phyloP scores from a whole-genome alignment of 768 basidiomycete species.

The Rhizopogon rudus region DNA sequence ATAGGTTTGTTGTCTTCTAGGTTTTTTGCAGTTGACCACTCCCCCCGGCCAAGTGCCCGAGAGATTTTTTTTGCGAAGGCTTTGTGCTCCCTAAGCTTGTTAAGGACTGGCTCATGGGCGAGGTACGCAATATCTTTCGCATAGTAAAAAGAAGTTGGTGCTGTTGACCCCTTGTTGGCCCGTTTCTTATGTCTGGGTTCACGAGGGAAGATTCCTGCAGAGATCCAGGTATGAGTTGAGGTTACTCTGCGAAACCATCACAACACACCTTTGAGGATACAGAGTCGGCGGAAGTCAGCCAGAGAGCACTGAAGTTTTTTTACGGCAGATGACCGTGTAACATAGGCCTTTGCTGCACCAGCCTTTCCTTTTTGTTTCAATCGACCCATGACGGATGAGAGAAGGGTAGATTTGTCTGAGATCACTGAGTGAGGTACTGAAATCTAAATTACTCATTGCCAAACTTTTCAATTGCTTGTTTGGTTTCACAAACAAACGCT shows the following conservation, averaged over 20 bases:
- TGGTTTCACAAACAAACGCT: constrained; percentile 25
- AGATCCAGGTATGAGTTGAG: constrained; percentile 5
- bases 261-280: constrained; percentile 89
- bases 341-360: constrained; percentile 87
- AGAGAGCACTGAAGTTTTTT: constrained; percentile 96
- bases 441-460: not conserved
- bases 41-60: constrained; percentile 85
- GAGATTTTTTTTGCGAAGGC: constrained; percentile 96
- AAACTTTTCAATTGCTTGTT: constrained; percentile 16
- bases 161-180: constrained; percentile 97
- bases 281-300: constrained; percentile 93
- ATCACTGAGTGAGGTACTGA: not conserved
- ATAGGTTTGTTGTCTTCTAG: constrained; percentile 90
- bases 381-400: constrained; percentile 56
- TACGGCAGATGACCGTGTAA: constrained; percentile 86
- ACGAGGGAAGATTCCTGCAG: constrained; percentile 90
- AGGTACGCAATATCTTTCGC: constrained; percentile 97
- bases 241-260: not conserved
- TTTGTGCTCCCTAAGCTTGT: constrained; percentile 94
- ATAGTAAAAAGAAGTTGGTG: constrained; percentile 97
- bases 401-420: not conserved
- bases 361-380: constrained; percentile 82
- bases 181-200: constrained; percentile 89
- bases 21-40: constrained; percentile 94
- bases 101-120: constrained; percentile 91